phyloP scores from a whole-genome alignment of 2,329 filamentous ascomycete species.

The Pestalotiopsis sp. region DNA sequence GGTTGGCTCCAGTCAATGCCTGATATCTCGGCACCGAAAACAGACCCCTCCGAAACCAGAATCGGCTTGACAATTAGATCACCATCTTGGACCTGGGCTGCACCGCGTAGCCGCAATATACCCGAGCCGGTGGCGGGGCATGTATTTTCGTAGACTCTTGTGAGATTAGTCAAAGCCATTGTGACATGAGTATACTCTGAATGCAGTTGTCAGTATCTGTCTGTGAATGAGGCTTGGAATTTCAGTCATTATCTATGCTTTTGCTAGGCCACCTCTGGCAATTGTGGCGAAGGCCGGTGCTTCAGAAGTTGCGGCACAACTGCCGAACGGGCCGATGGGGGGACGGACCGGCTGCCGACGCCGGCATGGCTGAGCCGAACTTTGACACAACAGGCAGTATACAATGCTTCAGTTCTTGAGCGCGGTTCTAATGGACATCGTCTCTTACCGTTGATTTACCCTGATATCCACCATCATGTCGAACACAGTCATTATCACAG shows the following conservation, averaged over 20 bases:
- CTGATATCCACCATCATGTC: background rate
- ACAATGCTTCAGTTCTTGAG: background rate
- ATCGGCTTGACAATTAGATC: background rate
- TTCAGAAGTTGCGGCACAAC: background rate
- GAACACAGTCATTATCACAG: constrained; percentile 9
- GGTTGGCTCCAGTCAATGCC: constrained; percentile 10
- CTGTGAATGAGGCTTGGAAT: background rate
- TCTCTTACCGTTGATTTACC: background rate
- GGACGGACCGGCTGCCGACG: background rate
- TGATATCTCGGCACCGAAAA: constrained; percentile 9
- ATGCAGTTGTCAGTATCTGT: background rate
- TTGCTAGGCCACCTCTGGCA: background rate
- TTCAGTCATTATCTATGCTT: background rate
- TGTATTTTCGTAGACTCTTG: constrained; percentile 10
- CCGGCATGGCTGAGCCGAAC: background rate
- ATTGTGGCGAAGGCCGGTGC: background rate
- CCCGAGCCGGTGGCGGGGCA: constrained; percentile 1
- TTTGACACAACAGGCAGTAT: background rate
- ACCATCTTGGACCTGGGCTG: background rate
- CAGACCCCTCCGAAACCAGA: background rate
- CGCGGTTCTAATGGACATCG: background rate
- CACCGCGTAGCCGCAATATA: constrained; percentile 1
- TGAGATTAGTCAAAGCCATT: constrained; percentile 2
- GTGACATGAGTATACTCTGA: background rate
- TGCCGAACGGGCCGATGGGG: constrained; percentile 3